These are phyloP conservation scores for Trichoderma lentiforme DNA, from an alignment of 2,329 filamentous ascomycete species.

Conservation along the genomic window DNA sequence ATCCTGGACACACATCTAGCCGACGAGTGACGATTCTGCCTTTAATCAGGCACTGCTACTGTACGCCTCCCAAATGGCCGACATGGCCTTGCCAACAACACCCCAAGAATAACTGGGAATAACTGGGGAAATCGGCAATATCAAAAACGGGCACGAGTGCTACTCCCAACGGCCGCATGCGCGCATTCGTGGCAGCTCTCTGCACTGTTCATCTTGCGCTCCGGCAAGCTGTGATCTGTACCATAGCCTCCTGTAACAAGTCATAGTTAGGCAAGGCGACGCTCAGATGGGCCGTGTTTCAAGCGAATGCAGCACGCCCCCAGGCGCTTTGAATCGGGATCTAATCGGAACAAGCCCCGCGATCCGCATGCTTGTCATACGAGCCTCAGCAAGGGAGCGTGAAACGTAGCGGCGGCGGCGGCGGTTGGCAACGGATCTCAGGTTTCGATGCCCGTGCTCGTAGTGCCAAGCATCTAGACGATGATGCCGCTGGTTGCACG, in stretches of 20 bases:
- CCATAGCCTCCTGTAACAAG: background rate
- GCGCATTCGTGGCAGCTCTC: constrained; percentile 4
- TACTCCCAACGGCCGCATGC: background rate
- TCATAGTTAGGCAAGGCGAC: background rate
- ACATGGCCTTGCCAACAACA: background rate
- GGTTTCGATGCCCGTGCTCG: background rate
- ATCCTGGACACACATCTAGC: background rate
- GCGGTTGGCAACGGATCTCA: constrained; percentile 12
- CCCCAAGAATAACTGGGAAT: background rate
- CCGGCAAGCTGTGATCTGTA: background rate
- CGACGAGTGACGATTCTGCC: background rate
- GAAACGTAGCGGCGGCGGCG: background rate
- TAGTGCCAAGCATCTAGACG: background rate
- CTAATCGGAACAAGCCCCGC: constrained; percentile 15
- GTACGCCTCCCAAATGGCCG: background rate
- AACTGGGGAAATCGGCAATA: background rate
- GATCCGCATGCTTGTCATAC: constrained; percentile 13
- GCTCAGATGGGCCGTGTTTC: background rate
- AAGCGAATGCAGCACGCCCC: constrained; percentile 8
- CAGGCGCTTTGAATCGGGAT: constrained; percentile 16
- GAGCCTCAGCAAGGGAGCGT: constrained; percentile 6
- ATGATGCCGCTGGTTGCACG: background rate
- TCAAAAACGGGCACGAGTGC: background rate
- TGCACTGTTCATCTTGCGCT: background rate
- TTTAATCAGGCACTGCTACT: background rate